Conservation (phyloP, 805 yeast species). For the Suhomyces faveliae region DNA sequence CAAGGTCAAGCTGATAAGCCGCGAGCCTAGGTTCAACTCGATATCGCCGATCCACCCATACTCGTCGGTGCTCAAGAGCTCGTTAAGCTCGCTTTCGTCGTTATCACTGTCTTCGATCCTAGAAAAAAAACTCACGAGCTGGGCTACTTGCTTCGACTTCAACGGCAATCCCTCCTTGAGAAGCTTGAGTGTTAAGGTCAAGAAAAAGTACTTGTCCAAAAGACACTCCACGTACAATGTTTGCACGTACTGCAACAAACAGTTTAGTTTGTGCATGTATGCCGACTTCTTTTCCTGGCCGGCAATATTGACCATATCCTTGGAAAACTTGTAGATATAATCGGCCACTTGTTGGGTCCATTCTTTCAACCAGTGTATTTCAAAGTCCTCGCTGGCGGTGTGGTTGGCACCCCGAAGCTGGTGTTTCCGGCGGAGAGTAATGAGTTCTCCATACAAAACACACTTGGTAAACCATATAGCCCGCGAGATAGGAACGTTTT, state of each 20-base stretch:
- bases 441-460: conserved; percentile 64
- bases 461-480: conserved; percentile 92
- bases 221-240: conserved; percentile 68
- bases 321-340: conserved; percentile 51
- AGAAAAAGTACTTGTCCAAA: conserved; percentile 58
- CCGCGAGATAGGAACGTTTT: conserved; percentile 70
- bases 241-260: conserved; percentile 57
- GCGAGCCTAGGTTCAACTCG: conserved; percentile 35
- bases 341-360: conserved; percentile 86
- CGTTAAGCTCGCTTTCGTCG: conserved; percentile 22
- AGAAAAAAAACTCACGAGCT: conserved; percentile 17
- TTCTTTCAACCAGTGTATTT: conserved; percentile 69
- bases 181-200: conserved; percentile 61
- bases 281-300: conserved; percentile 29
- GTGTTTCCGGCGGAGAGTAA: conserved; percentile 31
- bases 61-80: not conserved
- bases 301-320: conserved; percentile 31
- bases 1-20: conserved; percentile 43
- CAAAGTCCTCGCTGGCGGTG: conserved; percentile 32
- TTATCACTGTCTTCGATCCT: conserved; percentile 5
- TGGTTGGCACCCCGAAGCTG: conserved; percentile 16
- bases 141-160: conserved; percentile 25
- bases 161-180: conserved; percentile 39
- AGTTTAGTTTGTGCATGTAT: conserved; percentile 56
- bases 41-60: conserved; percentile 15